A percentile compares a stretch with the other conserved stretches of the same genome.
Conservation (phyloP, 176 grass and related monocot genomes). For the Tillandsia leiboldiana region DNA sequence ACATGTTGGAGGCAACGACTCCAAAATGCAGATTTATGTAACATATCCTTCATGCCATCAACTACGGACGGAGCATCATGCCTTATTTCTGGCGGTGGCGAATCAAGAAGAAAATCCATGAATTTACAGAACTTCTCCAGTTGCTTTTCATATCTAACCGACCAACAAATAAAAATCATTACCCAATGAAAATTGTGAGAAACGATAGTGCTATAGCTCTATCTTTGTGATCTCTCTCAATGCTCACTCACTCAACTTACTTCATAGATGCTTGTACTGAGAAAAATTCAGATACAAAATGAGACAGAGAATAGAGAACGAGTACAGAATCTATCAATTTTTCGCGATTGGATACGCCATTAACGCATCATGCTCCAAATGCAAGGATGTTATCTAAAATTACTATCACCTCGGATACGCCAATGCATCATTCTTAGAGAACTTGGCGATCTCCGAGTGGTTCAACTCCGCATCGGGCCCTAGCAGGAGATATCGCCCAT, state of each 20-base stretch:
- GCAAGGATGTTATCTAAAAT: neutral
- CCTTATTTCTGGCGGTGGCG: slow-evolving; percentile 50
- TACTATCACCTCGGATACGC: slow-evolving; percentile 55
- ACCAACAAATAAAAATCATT: slow-evolving; percentile 12
- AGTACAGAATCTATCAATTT: too few species aligned
- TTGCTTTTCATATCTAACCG: slow-evolving; percentile 69
- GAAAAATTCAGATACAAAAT: too few species aligned
- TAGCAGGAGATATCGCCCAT: slow-evolving; percentile 65
- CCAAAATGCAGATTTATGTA: slow-evolving; percentile 73
- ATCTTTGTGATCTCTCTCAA: neutral
- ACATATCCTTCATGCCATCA: slow-evolving; percentile 66
- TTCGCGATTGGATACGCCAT: too few species aligned
- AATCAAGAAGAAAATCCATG: slow-evolving; percentile 93
- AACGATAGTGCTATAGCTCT: neutral
- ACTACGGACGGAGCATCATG: slow-evolving; percentile 41
- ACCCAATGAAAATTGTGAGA: neutral
- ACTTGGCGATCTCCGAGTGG: slow-evolving; percentile 76
- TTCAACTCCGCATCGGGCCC: slow-evolving; percentile 69
- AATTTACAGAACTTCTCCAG: slow-evolving; percentile 76
- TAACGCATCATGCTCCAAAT: too few species aligned
- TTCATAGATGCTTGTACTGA: too few species aligned
- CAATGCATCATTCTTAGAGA: slow-evolving; percentile 70
- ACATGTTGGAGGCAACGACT: slow-evolving; percentile 52
- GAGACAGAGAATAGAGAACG: too few species aligned
- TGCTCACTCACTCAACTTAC: neutral